These are phyloP conservation scores for Dactylellina sp. DNA, from an alignment of 2,329 filamentous ascomycete species.

Conservation along the genomic window DNA sequence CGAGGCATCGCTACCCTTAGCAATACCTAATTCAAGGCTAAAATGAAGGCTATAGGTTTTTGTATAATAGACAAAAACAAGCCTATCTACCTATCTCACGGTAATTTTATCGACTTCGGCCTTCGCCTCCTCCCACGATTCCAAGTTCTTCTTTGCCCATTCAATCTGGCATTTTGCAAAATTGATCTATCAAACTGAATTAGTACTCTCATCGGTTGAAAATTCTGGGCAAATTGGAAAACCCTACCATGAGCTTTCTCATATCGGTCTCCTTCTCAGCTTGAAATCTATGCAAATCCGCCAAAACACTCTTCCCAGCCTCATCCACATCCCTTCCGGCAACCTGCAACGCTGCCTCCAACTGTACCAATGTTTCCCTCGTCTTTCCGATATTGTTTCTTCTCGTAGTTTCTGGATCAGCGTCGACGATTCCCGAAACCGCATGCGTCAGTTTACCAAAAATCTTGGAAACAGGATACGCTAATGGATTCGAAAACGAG, in stretches of 20 bases:
- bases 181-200: constrained; percentile 72
- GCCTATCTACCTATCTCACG: constrained; percentile 61
- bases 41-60: neutral
- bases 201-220: constrained; percentile 29
- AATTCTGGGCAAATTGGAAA: constrained; percentile 24
- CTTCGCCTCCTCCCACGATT: constrained; percentile 91
- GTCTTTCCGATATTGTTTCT: constrained; percentile 97
- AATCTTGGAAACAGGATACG: constrained; percentile 75
- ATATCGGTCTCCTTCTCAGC: constrained; percentile 94
- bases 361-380: constrained; percentile 79
- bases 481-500: constrained; percentile 57
- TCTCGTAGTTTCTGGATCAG: constrained; percentile 91
- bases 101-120: constrained; percentile 90
- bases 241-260: constrained; percentile 90
- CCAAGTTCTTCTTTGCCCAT: constrained; percentile 90
- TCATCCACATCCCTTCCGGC: constrained; percentile 93
- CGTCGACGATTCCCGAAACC: constrained; percentile 94
- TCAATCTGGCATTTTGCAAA: constrained; percentile 94
- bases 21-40: no score
- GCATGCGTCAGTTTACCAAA: constrained; percentile 96
- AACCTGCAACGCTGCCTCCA: constrained; percentile 90
- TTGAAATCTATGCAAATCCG: constrained; percentile 93
- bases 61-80: constrained; percentile 2
- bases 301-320: constrained; percentile 86
- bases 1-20: no score